Evolutionary conservation across 2,329 filamentous ascomycete species (phyloP), one percentile per base, ranked within the genome.

Genomic region (Canariomyces notabilis): DNA sequence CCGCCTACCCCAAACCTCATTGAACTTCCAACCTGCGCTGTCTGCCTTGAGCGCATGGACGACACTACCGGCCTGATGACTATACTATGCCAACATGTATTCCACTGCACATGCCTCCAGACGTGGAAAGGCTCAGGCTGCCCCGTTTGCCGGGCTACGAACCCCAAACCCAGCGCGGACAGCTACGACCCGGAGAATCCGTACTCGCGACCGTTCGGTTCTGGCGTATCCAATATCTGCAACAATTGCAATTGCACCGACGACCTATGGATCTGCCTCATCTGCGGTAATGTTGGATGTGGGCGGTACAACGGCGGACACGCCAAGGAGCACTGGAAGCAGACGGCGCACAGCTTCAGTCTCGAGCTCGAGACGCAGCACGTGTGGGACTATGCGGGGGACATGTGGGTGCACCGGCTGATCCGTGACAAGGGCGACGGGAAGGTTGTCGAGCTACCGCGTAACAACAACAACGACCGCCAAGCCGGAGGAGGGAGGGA

Each of bases 21-120:
- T 44, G 93, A 98, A 67, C 72, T 98, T 11, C 93, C 93, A 2
- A 97, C 93, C 1, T 98, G 93, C 55, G 90, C 93, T 0, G 93
- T 98, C 8, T 98, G 93, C 56, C 76, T 98, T 5, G 93, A 98
- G 65, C 84, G 91, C 38, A 98, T 98, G 93, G 93, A 98, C 60
- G 91, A 97, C 64, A 96, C 90, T 0, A 94, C 89, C 0, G 93
- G 93, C 0, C 74, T 98, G 2, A 80, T 98, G 62, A 98, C 93
- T 1, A 97, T 97, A 33, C 83, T 94, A 22, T 98, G 93, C 63
- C 91, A 97, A 60, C 93, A 98, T 60, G 89, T 97, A 42, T 98
- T 98, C 62, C 93, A 98, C 64, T 97, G 93, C 62, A 90, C 85
- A 1, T 98, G 93, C 66, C 74, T 98, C 1, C 87, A 95, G 61